Base-by-base conservation (phyloP, 2,329 filamentous ascomycete species). In the Geosmithia flava region DNA sequence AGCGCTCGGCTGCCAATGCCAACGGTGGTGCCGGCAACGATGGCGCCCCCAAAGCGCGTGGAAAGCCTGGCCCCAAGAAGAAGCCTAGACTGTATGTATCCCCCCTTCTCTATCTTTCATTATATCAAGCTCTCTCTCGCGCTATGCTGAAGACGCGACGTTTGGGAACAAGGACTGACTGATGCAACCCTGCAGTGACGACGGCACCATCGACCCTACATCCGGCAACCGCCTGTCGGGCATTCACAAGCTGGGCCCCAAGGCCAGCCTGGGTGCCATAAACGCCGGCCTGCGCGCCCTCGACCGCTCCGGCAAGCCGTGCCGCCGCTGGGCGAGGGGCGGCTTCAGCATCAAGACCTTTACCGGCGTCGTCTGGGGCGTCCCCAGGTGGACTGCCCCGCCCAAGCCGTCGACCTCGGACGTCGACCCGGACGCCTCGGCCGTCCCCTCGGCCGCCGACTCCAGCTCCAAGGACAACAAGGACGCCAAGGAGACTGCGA, bases 61-160 rank as follows among this genome's bases (percentile, higher is more conserved):
- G 85, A 61, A 94, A 95, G 70, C 91, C 93, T 7, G 91, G 91
- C 7, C 91, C 91, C 0, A 97, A 96, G 78, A 95, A 96, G 80
- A 95, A 94, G 71, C 83, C 86, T 54, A 83, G 85, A 74, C 69
- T 95, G 91, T 96, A 84, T 70, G 89, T 84, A 11, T 13, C 27
- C 20, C 33, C n/a, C 37, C 16, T 20, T 42, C 17, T 17, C 43
- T 7, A 20, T 41, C 42, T 40, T 37, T 23, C 7, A 2, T 40
- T 39, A 4, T 27, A 17, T 49, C 11, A 30, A 30, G n/a, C n/a
- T n/a, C n/a, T n/a, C n/a, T n/a, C n/a, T n/a, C n/a, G n/a, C n/a
- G n/a, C 29, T 30, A 30, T 11, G 29, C 29, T 6, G 29, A 30
- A 27, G 17, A n/a, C n/a, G n/a, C n/a, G n/a, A n/a, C 20, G 29